phyloP scores from a whole-genome alignment of 2,329 filamentous ascomycete genomes.

The Colletotrichum siamense region DNA sequence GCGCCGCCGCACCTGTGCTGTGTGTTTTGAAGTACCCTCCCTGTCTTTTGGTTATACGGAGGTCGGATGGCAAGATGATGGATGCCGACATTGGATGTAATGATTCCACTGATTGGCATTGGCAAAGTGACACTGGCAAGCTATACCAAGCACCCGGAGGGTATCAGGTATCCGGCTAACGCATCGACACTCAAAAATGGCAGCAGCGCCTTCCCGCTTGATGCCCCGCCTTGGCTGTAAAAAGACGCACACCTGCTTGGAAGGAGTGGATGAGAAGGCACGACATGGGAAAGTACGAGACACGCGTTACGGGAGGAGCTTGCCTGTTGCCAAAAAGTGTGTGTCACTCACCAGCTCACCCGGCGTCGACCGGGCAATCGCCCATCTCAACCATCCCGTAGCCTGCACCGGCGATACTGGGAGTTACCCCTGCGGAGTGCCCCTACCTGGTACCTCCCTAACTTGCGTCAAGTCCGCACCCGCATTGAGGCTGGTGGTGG shows the following conservation, averaged over 20 bases:
- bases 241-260: slow-evolving; percentile 22
- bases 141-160: neutral
- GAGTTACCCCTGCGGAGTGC: slow-evolving; percentile 11
- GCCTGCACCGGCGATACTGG: neutral
- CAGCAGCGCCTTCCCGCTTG: slow-evolving; percentile 1
- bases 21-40: too few relatives aligned
- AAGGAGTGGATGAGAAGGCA: slow-evolving; percentile 15
- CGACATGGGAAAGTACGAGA: neutral
- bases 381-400: neutral
- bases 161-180: slow-evolving; percentile 6
- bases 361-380: slow-evolving; percentile 17
- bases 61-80: neutral
- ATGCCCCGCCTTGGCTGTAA: slow-evolving; percentile 17
- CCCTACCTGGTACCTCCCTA: slow-evolving; percentile 17
- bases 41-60: neutral
- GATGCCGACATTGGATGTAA: too few relatives aligned
- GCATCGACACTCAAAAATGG: neutral
- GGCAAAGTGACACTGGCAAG: neutral
- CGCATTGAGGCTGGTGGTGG: too few relatives aligned
- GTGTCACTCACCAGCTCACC: slow-evolving; percentile 15
- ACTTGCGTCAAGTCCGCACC: slow-evolving; percentile 3
- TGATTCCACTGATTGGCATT: too few relatives aligned
- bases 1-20: too few relatives aligned
- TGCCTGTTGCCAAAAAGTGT: slow-evolving; percentile 1
- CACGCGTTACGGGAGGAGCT: slow-evolving; percentile 2